Evolutionary conservation across 495 filamentous ascomycete genomes (phyloP), one percentile per base, ranked within the genome.

Genomic region (Penicillium subrubescens): DNA sequence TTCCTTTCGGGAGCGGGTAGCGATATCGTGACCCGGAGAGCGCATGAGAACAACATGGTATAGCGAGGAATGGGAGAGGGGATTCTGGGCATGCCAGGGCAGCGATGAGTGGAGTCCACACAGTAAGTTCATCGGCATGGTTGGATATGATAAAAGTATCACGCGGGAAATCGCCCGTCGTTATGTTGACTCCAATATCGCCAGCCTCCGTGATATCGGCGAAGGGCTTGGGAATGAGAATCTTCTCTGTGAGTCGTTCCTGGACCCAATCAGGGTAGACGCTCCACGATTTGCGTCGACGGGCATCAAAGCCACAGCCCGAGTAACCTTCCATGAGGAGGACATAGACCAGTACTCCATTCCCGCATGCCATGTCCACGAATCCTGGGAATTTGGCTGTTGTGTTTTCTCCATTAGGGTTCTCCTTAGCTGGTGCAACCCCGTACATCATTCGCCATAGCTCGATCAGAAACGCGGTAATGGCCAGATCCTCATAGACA

Each of bases 121-220:
- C 84, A 1, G 96, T 98, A 12, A 99, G 82, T 76, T 99, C 93
- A 73, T 99, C 95, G 23, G 95, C 92, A 71, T 98, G 95, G 70
- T 98, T 98, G 48, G 92, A 94, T 63, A 99, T 93, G 59, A 99
- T 90, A 69, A 99, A 99, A 0, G 92, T 96, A 33, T 88, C 87
- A 33, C 76, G 70, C 0, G 86, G 84, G 71, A 97, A 97, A 41
- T 81, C 69, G 50, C 93, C 95, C 35, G 90, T 81, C 65, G 94
- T 90, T 41, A 85, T 82, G 31, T 71, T 66, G 25, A 72, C 48
- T 3, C 68, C 73, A 7, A 78, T 43, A 37, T 71, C 60, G 12
- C 57, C 43, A 25, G 34, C 11, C 0, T 39, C 62, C 5, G 73
- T 19, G 4, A 59, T 70, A 65, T 79, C 74, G 3, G 69, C 59